Conservation (phyloP, 2,329 filamentous ascomycete genomes). For the Sarocladiaceae sp. region DNA sequence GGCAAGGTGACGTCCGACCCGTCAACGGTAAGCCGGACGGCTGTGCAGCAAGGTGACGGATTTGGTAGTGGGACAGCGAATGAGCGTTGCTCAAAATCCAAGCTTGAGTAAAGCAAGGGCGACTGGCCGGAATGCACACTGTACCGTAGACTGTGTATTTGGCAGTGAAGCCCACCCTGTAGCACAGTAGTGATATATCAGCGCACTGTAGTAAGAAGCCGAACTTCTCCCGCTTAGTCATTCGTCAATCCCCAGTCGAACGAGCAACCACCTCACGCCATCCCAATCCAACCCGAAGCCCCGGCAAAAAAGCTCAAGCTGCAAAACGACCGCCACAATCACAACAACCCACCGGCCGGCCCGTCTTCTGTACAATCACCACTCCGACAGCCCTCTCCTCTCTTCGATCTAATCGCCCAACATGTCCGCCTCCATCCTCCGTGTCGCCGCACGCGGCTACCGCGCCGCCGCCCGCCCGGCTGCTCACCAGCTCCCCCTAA, state of each 20-base stretch:
- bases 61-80: slow-evolving; percentile 2
- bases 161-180: neutral
- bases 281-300: slow-evolving; percentile 12
- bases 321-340: slow-evolving; percentile 5
- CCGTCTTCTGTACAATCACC: slow-evolving; percentile 13
- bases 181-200: neutral
- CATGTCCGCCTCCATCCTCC: slow-evolving; percentile 68
- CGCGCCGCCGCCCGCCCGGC: slow-evolving; percentile 55
- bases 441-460: slow-evolving; percentile 58
- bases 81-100: slow-evolving; percentile 10
- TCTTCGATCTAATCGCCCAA: slow-evolving; percentile 16
- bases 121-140: neutral
- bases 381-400: slow-evolving; percentile 13
- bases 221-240: slow-evolving; percentile 11
- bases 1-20: neutral
- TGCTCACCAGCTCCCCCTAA: slow-evolving; percentile 45
- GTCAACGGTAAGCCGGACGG: no score
- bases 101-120: slow-evolving; percentile 7
- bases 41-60: neutral
- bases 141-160: neutral
- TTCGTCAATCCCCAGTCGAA: neutral
- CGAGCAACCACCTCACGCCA: slow-evolving; percentile 11
- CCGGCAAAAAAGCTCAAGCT: slow-evolving; percentile 11
- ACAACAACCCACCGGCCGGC: slow-evolving; percentile 9
- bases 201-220: neutral